Conservation (phyloP, 306 rosid genomes). For the Vigna unguiculata region DNA sequence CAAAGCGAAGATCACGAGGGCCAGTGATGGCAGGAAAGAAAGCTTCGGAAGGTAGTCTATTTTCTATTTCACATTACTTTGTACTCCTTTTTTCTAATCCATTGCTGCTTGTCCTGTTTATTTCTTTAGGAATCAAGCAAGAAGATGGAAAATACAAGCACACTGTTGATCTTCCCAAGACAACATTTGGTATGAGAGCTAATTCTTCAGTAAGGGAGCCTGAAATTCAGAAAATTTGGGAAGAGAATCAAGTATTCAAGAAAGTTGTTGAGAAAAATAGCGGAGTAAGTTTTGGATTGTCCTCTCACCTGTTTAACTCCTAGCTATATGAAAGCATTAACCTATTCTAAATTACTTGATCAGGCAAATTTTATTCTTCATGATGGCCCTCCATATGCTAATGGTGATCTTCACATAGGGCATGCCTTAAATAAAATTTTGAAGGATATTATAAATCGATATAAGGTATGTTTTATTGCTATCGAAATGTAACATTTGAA, state of each 20-base stretch:
- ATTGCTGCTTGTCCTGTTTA: conserved; percentile 26
- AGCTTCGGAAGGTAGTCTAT: conserved; percentile 68
- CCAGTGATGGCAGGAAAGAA: conserved; percentile 93
- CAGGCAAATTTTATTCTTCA: conserved; percentile 91
- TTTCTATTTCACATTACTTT: conserved; percentile 32
- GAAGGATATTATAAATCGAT: conserved; percentile 95
- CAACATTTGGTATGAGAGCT: conserved; percentile 92
- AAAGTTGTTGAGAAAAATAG: conserved; percentile 75
- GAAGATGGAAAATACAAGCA: conserved; percentile 96
- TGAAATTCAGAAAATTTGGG: conserved; percentile 96
- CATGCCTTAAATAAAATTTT: conserved; percentile 95
- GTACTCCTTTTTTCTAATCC: background rate
- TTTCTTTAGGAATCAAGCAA: conserved; percentile 68
- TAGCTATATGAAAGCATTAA: conserved; percentile 42
- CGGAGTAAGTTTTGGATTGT: conserved; percentile 65
- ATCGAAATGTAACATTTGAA: conserved; percentile 2
- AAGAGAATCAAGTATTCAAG: conserved; percentile 80
- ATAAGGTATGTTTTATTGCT: conserved; percentile 67
- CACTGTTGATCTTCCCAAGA: conserved; percentile 96
- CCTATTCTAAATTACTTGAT: conserved; percentile 43
- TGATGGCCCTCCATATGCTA: conserved; percentile 98
- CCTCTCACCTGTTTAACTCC: conserved; percentile 11
- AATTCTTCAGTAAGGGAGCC: conserved; percentile 86
- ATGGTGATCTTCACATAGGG: conserved; percentile 99
- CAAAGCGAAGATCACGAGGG: conserved; percentile 89